Evolutionary conservation across 2,329 filamentous ascomycete genomes (phyloP).

Genomic region (Aaosphaeria arxii): DNA sequence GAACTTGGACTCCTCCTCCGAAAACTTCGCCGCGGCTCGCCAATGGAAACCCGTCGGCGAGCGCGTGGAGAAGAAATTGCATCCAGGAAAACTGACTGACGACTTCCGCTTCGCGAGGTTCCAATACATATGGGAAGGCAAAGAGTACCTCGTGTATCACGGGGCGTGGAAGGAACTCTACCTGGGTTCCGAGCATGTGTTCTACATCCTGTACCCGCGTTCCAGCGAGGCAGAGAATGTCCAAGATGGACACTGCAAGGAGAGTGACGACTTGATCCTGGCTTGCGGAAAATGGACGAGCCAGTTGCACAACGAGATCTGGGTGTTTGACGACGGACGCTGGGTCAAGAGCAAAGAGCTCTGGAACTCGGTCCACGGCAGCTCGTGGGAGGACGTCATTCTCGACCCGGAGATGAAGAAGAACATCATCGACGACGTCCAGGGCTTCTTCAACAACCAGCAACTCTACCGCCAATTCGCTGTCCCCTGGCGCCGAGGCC

Average conservation of each 20-base stretch:
- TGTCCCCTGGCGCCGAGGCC: constrained; percentile 48
- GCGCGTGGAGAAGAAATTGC: constrained; percentile 11
- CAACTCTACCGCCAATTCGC: constrained; percentile 42
- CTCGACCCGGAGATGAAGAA: constrained; percentile 62
- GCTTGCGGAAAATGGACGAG: constrained; percentile 54
- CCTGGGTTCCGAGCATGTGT: constrained; percentile 15
- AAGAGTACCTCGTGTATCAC: constrained; percentile 27
- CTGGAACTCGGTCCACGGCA: constrained; percentile 44
- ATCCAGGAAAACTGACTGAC: constrained; percentile 13
- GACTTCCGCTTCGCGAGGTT: constrained; percentile 21
- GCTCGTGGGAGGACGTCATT: constrained; percentile 64
- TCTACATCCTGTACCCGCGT: constrained; percentile 19
- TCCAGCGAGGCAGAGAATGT: constrained; percentile 4
- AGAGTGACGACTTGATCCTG: constrained; percentile 50
- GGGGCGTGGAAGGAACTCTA: constrained; percentile 22
- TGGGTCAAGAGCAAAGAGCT: constrained; percentile 63
- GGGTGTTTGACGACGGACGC: constrained; percentile 59
- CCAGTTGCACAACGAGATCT: constrained; percentile 60
- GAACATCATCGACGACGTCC: constrained; percentile 59
- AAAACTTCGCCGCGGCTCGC: constrained; percentile 13
- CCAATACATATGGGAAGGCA: constrained; percentile 26
- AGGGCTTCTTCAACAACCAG: constrained; percentile 49
- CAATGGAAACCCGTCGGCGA: constrained; percentile 20
- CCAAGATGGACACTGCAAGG: constrained; percentile 16
- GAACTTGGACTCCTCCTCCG: constrained; percentile 13